phyloP scores from a whole-genome alignment of 148 eudicot species.

The Heliosperma pusillum region DNA sequence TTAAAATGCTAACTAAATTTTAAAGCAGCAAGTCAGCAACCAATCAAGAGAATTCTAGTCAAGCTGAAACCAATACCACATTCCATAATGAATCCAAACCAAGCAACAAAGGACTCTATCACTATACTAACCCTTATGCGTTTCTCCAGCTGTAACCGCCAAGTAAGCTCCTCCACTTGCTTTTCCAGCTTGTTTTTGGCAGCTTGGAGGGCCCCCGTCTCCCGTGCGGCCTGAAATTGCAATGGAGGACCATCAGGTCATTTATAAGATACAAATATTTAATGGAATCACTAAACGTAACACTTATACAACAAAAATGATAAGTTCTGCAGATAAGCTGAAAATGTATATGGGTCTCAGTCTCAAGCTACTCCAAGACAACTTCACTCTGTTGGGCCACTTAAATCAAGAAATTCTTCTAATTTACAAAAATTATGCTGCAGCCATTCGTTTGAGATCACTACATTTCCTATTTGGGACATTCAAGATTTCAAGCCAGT shows the following conservation, averaged over 20 bases:
- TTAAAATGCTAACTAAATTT: no score
- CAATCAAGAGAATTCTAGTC: no score
- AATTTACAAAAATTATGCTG: neutral
- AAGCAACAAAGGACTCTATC: neutral
- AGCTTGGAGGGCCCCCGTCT: slow-evolving; percentile 99
- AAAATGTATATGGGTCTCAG: neutral
- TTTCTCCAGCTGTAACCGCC: slow-evolving; percentile 96
- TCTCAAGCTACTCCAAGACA: neutral
- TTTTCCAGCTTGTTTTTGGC: slow-evolving; percentile 98
- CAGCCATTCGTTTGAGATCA: neutral
- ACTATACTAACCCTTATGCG: slow-evolving; percentile 77
- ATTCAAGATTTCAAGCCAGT: no score
- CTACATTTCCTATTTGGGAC: no score
- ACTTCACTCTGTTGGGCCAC: neutral
- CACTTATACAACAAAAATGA: neutral
- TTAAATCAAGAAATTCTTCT: neutral
- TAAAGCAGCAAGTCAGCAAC: no score
- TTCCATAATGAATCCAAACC: neutral
- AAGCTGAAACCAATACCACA: no score
- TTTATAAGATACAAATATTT: neutral
- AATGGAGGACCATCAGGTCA: slow-evolving; percentile 3
- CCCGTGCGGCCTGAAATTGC: slow-evolving; percentile 75
- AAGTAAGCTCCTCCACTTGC: slow-evolving; percentile 98
- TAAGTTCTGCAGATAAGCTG: neutral
- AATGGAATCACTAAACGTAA: neutral